These are phyloP conservation scores for Caryopteris hybrid DNA, from an alignment of 305 asterid species.

Conservation along the genomic window DNA sequence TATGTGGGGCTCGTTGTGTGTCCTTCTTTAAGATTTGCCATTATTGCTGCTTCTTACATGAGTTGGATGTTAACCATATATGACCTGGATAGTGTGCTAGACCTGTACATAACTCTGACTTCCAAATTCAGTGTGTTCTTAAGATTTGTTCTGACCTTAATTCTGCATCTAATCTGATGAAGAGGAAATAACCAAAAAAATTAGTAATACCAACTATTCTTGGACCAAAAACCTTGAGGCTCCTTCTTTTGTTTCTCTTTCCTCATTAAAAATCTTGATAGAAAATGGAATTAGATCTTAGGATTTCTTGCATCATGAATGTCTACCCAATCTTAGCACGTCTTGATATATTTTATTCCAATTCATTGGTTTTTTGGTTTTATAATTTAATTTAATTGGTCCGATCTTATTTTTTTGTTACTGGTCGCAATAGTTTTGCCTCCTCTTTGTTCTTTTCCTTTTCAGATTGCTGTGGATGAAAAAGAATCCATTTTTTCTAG, in stretches of 20 bases:
- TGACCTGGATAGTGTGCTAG: background rate
- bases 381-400: background rate
- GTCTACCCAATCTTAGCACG: background rate
- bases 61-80: background rate
- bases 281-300: background rate
- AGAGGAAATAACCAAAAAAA: background rate
- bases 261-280: background rate
- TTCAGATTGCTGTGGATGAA: conserved; percentile 76
- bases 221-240: background rate
- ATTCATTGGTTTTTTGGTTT: background rate
- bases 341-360: background rate
- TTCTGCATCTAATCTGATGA: background rate
- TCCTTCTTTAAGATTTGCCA: background rate
- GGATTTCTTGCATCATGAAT: background rate
- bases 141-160: conserved; percentile 7
- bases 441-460: background rate
- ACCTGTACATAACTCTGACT: background rate
- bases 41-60: background rate
- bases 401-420: background rate
- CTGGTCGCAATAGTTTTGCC: background rate
- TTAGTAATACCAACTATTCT: background rate
- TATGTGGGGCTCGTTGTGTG: background rate
- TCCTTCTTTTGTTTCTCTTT: background rate
- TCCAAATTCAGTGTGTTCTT: background rate
- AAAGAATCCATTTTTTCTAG: conserved; percentile 74